Conservation (phyloP, 805 yeast genomes). For the Candida adriatica region DNA sequence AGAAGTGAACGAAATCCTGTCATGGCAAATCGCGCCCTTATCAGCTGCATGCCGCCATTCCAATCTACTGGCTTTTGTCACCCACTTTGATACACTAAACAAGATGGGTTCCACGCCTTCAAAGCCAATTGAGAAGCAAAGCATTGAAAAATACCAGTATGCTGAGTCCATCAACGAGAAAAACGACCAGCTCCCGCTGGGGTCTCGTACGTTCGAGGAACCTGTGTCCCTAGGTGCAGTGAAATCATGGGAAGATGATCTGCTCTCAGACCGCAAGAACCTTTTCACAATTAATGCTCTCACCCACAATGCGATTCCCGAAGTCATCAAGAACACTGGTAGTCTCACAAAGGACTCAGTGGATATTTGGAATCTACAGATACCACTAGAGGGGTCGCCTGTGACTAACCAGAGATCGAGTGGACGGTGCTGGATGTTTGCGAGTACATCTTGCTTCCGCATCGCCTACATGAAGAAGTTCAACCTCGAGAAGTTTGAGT, state of each 20-base stretch:
- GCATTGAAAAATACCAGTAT: no score
- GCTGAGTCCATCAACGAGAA: no score
- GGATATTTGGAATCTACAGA: conserved; percentile 24
- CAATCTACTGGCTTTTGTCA: no score
- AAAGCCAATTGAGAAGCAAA: no score
- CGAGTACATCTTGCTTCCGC: conserved; percentile 68
- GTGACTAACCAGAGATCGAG: conserved; percentile 63
- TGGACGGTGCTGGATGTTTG: conserved; percentile 87
- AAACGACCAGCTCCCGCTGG: no score
- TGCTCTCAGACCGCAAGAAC: conserved; percentile 42
- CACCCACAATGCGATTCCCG: conserved; percentile 30
- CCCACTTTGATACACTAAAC: no score
- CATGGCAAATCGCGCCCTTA: no score
- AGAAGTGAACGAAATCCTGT: no score
- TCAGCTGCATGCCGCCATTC: no score
- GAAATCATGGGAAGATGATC: conserved; percentile 37
- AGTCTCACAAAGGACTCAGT: conserved; percentile 8
- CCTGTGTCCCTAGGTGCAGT: conserved; percentile 31
- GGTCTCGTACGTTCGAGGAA: no score
- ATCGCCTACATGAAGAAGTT: conserved; percentile 52
- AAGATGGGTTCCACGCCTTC: no score
- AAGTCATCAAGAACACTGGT: conserved; percentile 10
- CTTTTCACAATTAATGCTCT: conserved; percentile 47
- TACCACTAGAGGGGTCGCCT: conserved; percentile 44
- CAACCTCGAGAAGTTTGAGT: conserved; percentile 57